Percentiles rank a stretch among this genome's conserved stretches.
These are phyloP conservation scores for Nematodospora anomalae DNA, from an alignment of 1,139 yeast species.

Conservation along the genomic window DNA sequence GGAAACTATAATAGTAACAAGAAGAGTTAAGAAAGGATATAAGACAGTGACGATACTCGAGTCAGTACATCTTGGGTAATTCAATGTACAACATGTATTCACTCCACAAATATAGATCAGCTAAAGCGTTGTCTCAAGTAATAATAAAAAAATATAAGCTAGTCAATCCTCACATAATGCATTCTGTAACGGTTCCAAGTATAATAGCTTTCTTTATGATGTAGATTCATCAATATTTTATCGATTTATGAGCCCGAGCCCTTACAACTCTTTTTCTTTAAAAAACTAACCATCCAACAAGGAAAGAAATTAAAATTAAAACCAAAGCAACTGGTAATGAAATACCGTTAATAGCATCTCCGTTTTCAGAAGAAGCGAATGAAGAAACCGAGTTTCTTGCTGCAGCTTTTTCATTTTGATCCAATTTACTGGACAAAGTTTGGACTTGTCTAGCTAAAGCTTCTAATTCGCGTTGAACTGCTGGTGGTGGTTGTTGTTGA, in stretches of 20 bases:
- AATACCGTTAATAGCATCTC: conserved; percentile 46
- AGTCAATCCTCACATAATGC: background rate
- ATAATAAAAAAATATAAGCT: background rate
- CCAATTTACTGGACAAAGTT: conserved; percentile 45
- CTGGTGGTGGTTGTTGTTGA: conserved; percentile 13
- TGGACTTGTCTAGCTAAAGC: conserved; percentile 44
- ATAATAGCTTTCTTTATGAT: too few species aligned
- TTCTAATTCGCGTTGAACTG: conserved; percentile 30
- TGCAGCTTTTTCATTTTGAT: conserved; percentile 19
- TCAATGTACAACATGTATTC: background rate
- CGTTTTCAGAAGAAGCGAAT: conserved; percentile 9
- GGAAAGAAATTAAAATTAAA: conserved; percentile 55
- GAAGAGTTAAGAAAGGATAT: background rate
- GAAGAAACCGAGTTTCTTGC: conserved; percentile 4
- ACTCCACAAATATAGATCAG: background rate
- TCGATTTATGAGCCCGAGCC: too few species aligned
- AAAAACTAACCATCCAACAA: conserved; percentile 61
- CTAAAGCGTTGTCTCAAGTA: background rate
- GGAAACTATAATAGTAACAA: background rate
- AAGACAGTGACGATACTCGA: background rate
- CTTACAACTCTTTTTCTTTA: conserved; percentile 25
- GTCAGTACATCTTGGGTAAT: too few species aligned
- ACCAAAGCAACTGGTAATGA: conserved; percentile 53
- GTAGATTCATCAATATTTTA: too few species aligned
- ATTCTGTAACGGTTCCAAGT: too few species aligned